These are phyloP conservation scores for Aspergillus campestris DNA, from an alignment of 495 filamentous ascomycete species.

Conservation along the genomic window DNA sequence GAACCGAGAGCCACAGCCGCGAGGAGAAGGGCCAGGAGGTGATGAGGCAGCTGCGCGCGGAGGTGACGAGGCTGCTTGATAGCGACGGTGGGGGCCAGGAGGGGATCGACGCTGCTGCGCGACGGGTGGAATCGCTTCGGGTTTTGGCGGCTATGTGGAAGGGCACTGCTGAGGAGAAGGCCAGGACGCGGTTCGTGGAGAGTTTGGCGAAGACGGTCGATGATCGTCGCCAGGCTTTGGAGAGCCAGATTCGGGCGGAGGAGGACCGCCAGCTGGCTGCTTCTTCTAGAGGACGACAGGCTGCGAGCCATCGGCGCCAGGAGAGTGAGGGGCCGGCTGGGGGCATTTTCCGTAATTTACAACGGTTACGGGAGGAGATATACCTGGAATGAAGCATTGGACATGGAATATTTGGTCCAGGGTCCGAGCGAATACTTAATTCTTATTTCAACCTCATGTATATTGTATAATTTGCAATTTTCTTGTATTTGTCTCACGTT, in stretches of 20 bases:
- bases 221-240: conserved; percentile 47
- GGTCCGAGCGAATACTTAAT: background rate
- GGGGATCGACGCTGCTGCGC: conserved; percentile 57
- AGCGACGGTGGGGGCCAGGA: conserved; percentile 31
- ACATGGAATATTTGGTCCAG: background rate
- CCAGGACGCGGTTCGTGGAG: conserved; percentile 73
- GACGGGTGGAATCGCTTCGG: conserved; percentile 63
- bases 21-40: conserved; percentile 76
- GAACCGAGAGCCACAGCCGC: conserved; percentile 50
- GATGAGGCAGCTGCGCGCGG: conserved; percentile 55
- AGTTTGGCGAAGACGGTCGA: conserved; percentile 54
- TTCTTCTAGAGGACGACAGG: conserved; percentile 7
- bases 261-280: conserved; percentile 16
- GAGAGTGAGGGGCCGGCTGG: conserved; percentile 49
- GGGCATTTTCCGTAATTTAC: conserved; percentile 72
- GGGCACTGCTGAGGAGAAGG: conserved; percentile 87
- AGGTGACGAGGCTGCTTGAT: conserved; percentile 61
- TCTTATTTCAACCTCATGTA: no score
- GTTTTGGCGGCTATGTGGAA: conserved; percentile 75
- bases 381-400: conserved; percentile 39
- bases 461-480: no score
- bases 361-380: conserved; percentile 68
- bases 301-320: conserved; percentile 22
- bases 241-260: conserved; percentile 43
- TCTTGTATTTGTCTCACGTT: no score